Conservation (phyloP, 768 basidiomycete species). For the Xerocomellus chrysenteron region DNA sequence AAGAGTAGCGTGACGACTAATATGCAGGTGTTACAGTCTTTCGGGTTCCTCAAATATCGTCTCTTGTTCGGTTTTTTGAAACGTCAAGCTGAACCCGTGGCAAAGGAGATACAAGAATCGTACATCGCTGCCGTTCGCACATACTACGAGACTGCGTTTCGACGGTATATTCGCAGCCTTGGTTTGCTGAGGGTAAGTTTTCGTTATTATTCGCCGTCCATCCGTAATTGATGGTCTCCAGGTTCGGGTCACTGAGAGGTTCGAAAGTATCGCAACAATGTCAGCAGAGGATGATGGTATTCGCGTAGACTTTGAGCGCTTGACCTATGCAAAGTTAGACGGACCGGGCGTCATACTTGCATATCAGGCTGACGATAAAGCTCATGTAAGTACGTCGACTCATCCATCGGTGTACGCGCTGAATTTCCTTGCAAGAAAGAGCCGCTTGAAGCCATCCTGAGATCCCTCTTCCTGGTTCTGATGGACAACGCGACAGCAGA, state of each 20-base stretch:
- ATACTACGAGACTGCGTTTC: constrained; percentile 95
- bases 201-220: not conserved
- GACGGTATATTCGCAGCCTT: constrained; percentile 83
- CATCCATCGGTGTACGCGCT: constrained; percentile 9
- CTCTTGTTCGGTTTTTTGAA: constrained; percentile 83
- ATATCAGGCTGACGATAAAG: constrained; percentile 88
- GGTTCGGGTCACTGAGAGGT: constrained; percentile 69
- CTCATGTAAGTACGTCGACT: constrained; percentile 63
- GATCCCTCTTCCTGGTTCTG: constrained; percentile 85
- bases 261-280: constrained; percentile 58
- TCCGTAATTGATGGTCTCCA: constrained; percentile 28
- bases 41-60: constrained; percentile 79
- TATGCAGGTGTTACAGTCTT: constrained; percentile 89
- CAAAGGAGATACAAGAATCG: constrained; percentile 83
- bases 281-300: constrained; percentile 40
- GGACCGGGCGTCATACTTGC: constrained; percentile 80
- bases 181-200: constrained; percentile 67
- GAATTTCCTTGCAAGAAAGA: constrained; percentile 56
- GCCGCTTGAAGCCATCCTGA: constrained; percentile 77
- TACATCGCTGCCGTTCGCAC: constrained; percentile 81
- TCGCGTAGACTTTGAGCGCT: constrained; percentile 50
- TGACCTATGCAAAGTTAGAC: constrained; percentile 70
- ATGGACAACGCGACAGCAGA: constrained; percentile 95
- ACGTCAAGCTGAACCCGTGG: constrained; percentile 77
- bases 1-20: constrained; percentile 84